Conservation (phyloP, 2,329 filamentous ascomycete genomes). For the Sarocladium strictum region DNA sequence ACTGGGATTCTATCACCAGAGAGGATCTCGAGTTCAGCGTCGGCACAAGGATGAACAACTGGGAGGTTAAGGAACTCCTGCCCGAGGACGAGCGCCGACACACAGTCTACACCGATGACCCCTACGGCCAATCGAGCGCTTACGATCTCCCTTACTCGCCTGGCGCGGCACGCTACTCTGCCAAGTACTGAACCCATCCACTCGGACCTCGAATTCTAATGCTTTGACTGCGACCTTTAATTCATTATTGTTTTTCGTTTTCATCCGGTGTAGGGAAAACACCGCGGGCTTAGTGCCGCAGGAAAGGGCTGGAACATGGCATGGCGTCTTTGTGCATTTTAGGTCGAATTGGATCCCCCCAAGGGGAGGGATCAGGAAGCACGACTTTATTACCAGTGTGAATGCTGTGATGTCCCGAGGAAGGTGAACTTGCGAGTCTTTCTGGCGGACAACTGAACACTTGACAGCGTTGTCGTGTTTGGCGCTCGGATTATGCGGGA, state of each 20-base stretch:
- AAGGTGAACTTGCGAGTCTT: background rate
- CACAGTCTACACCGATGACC: constrained; percentile 67
- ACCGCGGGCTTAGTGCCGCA: background rate
- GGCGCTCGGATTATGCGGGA: background rate
- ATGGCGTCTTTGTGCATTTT: constrained; percentile 6
- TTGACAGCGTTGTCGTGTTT: background rate
- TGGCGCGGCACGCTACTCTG: constrained; percentile 35
- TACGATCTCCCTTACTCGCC: constrained; percentile 49
- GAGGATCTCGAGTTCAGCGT: constrained; percentile 98
- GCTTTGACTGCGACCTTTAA: constrained; percentile 10
- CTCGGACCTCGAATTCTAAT: background rate
- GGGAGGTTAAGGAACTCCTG: constrained; percentile 92
- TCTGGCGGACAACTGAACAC: background rate
- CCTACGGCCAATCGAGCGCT: constrained; percentile 49
- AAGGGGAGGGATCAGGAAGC: background rate
- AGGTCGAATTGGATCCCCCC: background rate
- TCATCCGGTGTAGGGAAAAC: background rate
- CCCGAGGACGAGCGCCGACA: constrained; percentile 72
- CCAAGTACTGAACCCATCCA: constrained; percentile 33
- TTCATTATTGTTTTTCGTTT: constrained; percentile 14
- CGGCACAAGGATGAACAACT: constrained; percentile 90
- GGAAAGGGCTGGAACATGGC: constrained; percentile 6
- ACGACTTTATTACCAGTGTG: background rate
- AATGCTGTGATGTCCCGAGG: background rate
- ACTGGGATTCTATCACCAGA: constrained; percentile 98